Base-by-base conservation (phyloP, 2,329 filamentous ascomycete species). In the Cercospora sp. region DNA sequence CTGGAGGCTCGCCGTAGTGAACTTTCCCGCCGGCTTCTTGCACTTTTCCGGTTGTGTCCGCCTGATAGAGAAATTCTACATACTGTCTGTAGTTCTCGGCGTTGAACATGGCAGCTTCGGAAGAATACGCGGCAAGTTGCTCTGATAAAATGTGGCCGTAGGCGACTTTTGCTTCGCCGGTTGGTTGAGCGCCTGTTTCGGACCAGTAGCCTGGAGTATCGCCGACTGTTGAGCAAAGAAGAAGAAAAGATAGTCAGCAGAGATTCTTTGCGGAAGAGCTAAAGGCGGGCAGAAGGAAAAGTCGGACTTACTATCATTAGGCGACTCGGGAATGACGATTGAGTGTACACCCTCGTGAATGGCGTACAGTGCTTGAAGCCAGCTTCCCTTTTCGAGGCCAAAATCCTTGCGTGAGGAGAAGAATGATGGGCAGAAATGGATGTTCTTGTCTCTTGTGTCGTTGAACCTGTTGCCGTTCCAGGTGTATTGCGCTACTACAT, bases 11-110 rank as follows among this genome's bases (percentile, higher is more conserved):
- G 8, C 18, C 31, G 12, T 60, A 36, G 30, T 60, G 28, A 9
- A 60, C 7, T 3, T 23, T 20, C 20, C 18, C 18, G 13, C 39
- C 57, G 28, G 30, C 18, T 23, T 60, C 33, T 60, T 31, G 57
- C 57, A 60, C 33, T 10, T 23, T 28, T 8, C 57, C 57, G 3
- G 30, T 20, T 1, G n/a, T 23, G 2, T 60, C 30, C 12, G 57
- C 33, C 16, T 20, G 4, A 4, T 36, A 20, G 2, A 60, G 5
- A 4, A 30, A 28, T 60, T 31, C 57, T 8, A 60, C 31, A 3
- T 60, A 60, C 3, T 33, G 28, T 16, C 57, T 60, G 57, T 60
- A 60, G 18, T 60, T 60, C 13, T 60, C 57, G 3, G 57, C 57
- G 6, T 36, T 60, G 57, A 60, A 31, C 30, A 60, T 31, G n/a